Percentiles rank a stretch among this genome's conserved stretches.
phyloP scores from a whole-genome alignment of 768 basidiomycete genomes.

The Favolaschia claudopus region DNA sequence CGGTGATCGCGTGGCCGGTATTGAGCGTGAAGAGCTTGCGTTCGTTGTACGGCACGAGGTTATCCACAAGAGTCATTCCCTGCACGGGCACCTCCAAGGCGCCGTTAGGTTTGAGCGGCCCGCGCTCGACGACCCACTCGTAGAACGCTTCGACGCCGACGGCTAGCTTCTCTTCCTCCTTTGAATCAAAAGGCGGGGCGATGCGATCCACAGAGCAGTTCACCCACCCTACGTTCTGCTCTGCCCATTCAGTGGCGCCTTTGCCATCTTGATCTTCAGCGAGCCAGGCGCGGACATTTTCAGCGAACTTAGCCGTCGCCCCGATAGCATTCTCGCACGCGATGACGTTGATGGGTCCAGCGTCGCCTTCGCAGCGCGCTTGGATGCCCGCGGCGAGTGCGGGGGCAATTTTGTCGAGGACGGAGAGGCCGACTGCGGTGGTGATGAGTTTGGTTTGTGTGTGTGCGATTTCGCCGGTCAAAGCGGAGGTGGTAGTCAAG shows the following conservation, averaged over 20 bases:
- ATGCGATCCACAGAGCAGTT: constrained; percentile 53
- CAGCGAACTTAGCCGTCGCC: constrained; percentile 39
- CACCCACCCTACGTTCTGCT: constrained; percentile 44
- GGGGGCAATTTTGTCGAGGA: constrained; percentile 43
- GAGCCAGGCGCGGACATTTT: constrained; percentile 38
- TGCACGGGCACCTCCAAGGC: constrained; percentile 35
- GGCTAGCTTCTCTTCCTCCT: constrained; percentile 33
- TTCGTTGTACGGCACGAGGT: constrained; percentile 46
- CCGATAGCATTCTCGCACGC: constrained; percentile 51
- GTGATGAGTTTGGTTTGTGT: constrained; percentile 39
- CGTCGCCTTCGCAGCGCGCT: constrained; percentile 32
- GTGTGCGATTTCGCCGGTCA: constrained; percentile 22
- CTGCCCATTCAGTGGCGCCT: constrained; percentile 36
- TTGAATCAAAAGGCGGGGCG: constrained; percentile 31
- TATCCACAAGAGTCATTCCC: constrained; percentile 36
- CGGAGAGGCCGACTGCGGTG: constrained; percentile 44
- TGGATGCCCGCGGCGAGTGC: constrained; percentile 42
- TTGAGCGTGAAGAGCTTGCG: constrained; percentile 54
- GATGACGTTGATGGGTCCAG: constrained; percentile 41
- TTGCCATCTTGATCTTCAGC: too few relatives aligned
- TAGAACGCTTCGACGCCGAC: constrained; percentile 51
- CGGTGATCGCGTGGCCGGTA: constrained; percentile 47
- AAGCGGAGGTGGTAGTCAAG: constrained; percentile 19
- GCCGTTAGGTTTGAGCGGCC: constrained; percentile 35
- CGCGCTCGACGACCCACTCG: constrained; percentile 48